Base-by-base conservation (phyloP, 2,329 filamentous ascomycete species). In the Fusarium sp. region DNA sequence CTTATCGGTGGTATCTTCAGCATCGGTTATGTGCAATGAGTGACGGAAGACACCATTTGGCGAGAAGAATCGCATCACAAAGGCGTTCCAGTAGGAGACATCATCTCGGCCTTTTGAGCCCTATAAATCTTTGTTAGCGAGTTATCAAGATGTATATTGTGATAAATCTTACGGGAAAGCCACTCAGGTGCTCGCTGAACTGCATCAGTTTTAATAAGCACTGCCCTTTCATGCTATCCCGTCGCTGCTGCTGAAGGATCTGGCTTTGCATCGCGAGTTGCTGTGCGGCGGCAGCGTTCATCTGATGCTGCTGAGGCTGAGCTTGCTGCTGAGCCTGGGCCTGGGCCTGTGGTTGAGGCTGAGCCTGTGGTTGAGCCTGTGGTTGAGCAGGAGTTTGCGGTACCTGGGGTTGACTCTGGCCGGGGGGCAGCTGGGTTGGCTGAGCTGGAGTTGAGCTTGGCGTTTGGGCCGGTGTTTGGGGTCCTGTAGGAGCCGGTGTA, bases 11-110 rank as follows among this genome's bases (percentile, higher is more conserved):
- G 81, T 81, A 44, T 89, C 85, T 43, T 90, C 88, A 59, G 86
- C 84, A 21, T 87, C 84, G 41, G 79, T 82, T 43, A 86, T 82
- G 68, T 86, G 86, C 18, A 97, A 83, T 6, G 89, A 87, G 73
- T 95, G 89, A 41, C 94, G 89, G 75, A 97, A 91, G 11, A 93
- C 89, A 11, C 93, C 94, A 28, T 86, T 87, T 1, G 87, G 85
- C 0, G 93, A 91, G 80, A 98, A 99, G 80, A 97, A 97, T 46
- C 88, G 88, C 37, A 86, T 82, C 20, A 97, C 93, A 73, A 98
- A 96, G 8, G 81, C 80, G 69, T 91, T 87, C 95, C 95, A 98
- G 74, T 93, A 92, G 1, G 83, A 80, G 7, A 97, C 80, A 74
- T 94, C 91, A 62, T 91, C 89, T 63, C 87, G 86, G 69, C 87